Conservation (phyloP, 352 stramenopile species). For the Pelagophyceae sp. region DNA sequence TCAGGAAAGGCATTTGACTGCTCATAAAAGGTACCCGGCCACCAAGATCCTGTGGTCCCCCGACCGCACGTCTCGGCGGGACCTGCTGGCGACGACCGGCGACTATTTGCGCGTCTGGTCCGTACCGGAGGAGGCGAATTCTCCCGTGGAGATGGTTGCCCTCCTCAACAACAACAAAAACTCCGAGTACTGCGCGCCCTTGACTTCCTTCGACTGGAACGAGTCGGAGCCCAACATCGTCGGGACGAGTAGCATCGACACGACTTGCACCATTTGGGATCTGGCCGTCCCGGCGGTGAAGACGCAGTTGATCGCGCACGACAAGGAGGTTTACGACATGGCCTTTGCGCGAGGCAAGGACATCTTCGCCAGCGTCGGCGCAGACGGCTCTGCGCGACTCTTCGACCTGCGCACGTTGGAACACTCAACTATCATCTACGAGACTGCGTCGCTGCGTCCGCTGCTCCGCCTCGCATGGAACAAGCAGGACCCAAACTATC, state of each 20-base stretch:
- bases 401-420: constrained; percentile 87
- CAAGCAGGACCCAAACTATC: constrained; percentile 90
- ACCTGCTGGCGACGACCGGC: constrained; percentile 68
- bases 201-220: constrained; percentile 98
- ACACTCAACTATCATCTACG: constrained; percentile 86
- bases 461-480: constrained; percentile 91
- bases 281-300: constrained; percentile 67
- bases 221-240: constrained; percentile 86
- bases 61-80: constrained; percentile 41
- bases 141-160: constrained; percentile 47
- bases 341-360: constrained; percentile 83
- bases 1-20: too few species aligned
- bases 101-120: constrained; percentile 66
- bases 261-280: constrained; percentile 97
- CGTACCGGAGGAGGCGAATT: constrained; percentile 30
- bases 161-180: constrained; percentile 73
- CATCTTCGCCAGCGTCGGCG: constrained; percentile 90
- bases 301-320: constrained; percentile 95
- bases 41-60: constrained; percentile 70
- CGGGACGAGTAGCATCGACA: constrained; percentile 91
- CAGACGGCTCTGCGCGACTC: constrained; percentile 86
- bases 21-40: too few species aligned
- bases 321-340: constrained; percentile 96
- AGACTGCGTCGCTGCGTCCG: constrained; percentile 68
- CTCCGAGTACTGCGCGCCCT: constrained; percentile 82